Percentiles rank a stretch among this genome's conserved stretches.
Evolutionary conservation across 2,329 filamentous ascomycete genomes (phyloP).

Genomic region (Scortechinia acanthostroma): DNA sequence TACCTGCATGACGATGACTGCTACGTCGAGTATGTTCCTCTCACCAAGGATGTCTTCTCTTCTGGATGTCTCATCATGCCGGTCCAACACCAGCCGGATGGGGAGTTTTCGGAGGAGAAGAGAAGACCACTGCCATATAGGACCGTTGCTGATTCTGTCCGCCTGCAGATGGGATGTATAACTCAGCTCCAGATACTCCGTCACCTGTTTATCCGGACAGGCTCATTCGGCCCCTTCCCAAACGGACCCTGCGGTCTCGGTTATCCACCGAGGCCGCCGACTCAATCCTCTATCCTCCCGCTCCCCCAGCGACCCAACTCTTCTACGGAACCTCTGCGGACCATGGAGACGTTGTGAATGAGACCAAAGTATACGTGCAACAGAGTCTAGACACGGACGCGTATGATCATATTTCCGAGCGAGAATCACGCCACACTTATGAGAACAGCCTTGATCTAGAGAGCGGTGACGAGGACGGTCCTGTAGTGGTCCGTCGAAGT

Average conservation of each 20-base stretch:
- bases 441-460: conserved; percentile 47
- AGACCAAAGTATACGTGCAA: conserved; percentile 32
- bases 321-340: conserved; percentile 68
- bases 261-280: conserved; percentile 79
- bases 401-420: conserved; percentile 12
- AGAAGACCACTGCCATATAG: not conserved
- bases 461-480: conserved; percentile 52
- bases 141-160: not conserved
- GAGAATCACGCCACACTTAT: conserved; percentile 27
- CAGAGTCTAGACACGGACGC: conserved; percentile 25
- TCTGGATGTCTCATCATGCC: not conserved
- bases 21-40: conserved; percentile 1
- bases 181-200: conserved; percentile 63
- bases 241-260: conserved; percentile 78
- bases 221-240: conserved; percentile 86
- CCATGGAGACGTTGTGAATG: conserved; percentile 38
- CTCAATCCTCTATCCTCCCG: conserved; percentile 74
- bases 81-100: not conserved
- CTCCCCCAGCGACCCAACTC: conserved; percentile 65
- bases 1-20: not conserved
- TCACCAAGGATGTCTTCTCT: not conserved
- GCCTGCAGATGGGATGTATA: conserved; percentile 29
- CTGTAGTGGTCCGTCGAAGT: conserved; percentile 26
- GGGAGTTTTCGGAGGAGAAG: too few relatives aligned
- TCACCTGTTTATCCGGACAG: conserved; percentile 81